A percentile compares a stretch with the other conserved stretches of the same genome.
Conservation (phyloP, 345 rosid genomes). For the Gossypium bickii region DNA sequence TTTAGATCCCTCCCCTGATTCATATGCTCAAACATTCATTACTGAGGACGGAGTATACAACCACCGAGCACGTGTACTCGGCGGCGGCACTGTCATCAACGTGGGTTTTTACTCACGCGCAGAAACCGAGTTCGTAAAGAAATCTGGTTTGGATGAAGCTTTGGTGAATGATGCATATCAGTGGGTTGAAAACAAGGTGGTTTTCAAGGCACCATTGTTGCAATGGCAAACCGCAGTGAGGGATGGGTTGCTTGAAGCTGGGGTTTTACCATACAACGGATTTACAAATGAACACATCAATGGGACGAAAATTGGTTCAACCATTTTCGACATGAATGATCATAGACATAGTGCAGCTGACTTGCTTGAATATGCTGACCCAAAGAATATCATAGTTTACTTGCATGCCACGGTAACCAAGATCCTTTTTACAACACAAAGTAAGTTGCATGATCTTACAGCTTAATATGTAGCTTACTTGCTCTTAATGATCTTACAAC, state of each 20-base stretch:
- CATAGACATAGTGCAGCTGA: constrained; percentile 76
- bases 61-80: constrained; percentile 72
- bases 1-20: constrained; percentile 36
- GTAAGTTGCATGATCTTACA: constrained; percentile 6
- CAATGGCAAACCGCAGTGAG: constrained; percentile 75
- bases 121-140: constrained; percentile 27
- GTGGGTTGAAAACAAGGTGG: constrained; percentile 77
- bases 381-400: constrained; percentile 34
- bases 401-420: constrained; percentile 63
- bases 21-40: constrained; percentile 59
- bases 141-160: constrained; percentile 40
- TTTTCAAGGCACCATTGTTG: constrained; percentile 37
- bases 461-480: too few relatives aligned
- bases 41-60: constrained; percentile 80
- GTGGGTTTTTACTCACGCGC: constrained; percentile 79
- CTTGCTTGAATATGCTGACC: constrained; percentile 67
- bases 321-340: constrained; percentile 59
- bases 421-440: constrained; percentile 39
- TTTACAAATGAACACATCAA: constrained; percentile 58
- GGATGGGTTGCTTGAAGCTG: constrained; percentile 64
- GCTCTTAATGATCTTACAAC: too few relatives aligned
- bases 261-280: constrained; percentile 56
- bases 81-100: constrained; percentile 76
- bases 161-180: constrained; percentile 50
- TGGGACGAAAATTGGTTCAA: constrained; percentile 72